Percentiles rank a stretch among this genome's conserved stretches.
phyloP scores from a whole-genome alignment of 805 yeast genomes.

The Nakazawaea wyomingensis region DNA sequence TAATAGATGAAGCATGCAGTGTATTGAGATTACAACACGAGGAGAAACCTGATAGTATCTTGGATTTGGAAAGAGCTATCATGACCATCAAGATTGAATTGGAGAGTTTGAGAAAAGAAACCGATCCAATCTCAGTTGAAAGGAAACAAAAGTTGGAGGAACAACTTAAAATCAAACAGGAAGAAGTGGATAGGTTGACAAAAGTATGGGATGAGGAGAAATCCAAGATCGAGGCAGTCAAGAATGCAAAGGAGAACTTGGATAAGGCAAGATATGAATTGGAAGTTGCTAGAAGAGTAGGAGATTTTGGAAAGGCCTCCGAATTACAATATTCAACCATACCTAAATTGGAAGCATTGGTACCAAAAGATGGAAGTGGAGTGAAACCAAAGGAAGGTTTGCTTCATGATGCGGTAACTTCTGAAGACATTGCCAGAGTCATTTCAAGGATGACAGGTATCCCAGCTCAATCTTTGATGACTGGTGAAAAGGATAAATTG shows the following conservation, averaged over 20 bases:
- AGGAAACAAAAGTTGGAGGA: conserved; percentile 69
- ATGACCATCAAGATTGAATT: conserved; percentile 95
- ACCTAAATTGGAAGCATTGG: conserved; percentile 67
- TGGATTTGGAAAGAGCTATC: conserved; percentile 78
- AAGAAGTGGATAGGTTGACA: conserved; percentile 67
- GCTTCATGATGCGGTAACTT: conserved; percentile 86
- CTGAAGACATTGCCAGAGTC: conserved; percentile 91
- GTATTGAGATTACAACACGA: conserved; percentile 92
- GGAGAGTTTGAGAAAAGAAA: conserved; percentile 90
- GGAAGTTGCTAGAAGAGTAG: conserved; percentile 77
- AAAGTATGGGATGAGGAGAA: conserved; percentile 85
- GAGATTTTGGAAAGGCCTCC: conserved; percentile 85
- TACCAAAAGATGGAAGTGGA: conserved; percentile 40
- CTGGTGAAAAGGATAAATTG: conserved; percentile 90
- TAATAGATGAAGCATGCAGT: conserved; percentile 96
- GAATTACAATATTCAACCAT: conserved; percentile 83
- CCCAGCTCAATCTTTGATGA: conserved; percentile 84
- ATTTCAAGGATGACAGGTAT: conserved; percentile 94
- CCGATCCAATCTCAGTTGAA: conserved; percentile 77
- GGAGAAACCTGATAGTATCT: conserved; percentile 92
- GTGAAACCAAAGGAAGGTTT: conserved; percentile 29
- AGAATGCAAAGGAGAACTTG: conserved; percentile 72
- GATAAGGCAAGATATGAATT: conserved; percentile 82
- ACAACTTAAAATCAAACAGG: conserved; percentile 56
- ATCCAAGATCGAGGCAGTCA: conserved; percentile 66